Base-by-base conservation (phyloP, 1,139 yeast genomes). In the Kodamaea derodonti region DNA sequence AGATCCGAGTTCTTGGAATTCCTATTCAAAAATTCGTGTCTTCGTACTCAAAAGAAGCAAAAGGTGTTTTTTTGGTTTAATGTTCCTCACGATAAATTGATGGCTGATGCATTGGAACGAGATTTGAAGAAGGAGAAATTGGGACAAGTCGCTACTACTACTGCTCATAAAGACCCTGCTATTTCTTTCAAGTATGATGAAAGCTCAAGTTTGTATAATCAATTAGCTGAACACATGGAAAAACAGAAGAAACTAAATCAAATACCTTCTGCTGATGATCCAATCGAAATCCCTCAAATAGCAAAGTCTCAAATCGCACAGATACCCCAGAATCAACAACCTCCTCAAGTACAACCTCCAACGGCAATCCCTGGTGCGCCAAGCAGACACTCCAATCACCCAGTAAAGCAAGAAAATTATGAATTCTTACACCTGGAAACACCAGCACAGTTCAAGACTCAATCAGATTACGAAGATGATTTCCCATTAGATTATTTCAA, bases 31-130 rank as follows among this genome's bases (percentile, higher is more conserved):
- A 87, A 92, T 54, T 79, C 83, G 43, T 90, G 98, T 56, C 70
- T 92, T 16, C 73, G 96, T 48, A 92, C 98, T 1, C 97, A 92
- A 53, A 92, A 92, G 69, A 92, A 92, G 55, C 98, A 92, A 56
- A 92, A 92, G 56, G 97, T 92, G 27, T 92, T 92, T 56, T 88
- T 83, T 57, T 92, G 98, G 98, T 90, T 85, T 57, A 84, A 90
- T 52, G 97, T 92, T 6, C 92, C 94, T 29, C 97, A 92, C 60
- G 97, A 92, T 55, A 81, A 85, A 52, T 64, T 92, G 33, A 90
- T 92, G 74, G 80, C 92, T 3, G 98, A 92, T 59, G 97, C 97
- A 1, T 64, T 92, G 36, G 97, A 90, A 58, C 69, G 98, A 48
- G 98, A 92, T 53, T 63, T 90, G 54, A 88, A 88, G 57, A 81